Conservation (phyloP, 2,329 filamentous ascomycete species). For the Hansfordia pulvinata region DNA sequence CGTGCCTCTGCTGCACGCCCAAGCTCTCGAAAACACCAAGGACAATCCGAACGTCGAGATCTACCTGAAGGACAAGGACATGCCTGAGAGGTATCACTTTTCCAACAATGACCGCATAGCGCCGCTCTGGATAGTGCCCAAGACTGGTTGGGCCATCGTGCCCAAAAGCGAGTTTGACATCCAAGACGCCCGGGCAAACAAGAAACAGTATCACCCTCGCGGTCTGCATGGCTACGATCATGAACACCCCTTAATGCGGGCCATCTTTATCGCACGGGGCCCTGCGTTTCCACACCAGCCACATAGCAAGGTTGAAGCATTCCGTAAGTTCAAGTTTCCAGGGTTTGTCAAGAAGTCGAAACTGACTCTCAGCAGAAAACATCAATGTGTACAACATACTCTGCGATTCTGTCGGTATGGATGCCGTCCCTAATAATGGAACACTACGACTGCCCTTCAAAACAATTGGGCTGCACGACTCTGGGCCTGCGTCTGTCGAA, state of each 20-base stretch:
- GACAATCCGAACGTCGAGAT: conserved; percentile 65
- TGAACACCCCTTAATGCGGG: conserved; percentile 87
- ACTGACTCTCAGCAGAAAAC: conserved; percentile 49
- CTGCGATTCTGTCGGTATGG: conserved; percentile 71
- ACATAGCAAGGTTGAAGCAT: conserved; percentile 65
- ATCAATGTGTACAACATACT: conserved; percentile 90
- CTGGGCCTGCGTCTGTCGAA: conserved; percentile 20
- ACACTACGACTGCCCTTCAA: conserved; percentile 62
- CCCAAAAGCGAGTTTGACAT: conserved; percentile 68
- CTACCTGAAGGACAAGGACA: conserved; percentile 73
- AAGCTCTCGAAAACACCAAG: conserved; percentile 39
- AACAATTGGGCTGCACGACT: conserved; percentile 46
- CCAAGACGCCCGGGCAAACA: conserved; percentile 47
- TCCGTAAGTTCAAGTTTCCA: conserved; percentile 51
- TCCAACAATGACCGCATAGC: conserved; percentile 79
- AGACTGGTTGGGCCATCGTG: conserved; percentile 86
- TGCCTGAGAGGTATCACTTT: conserved; percentile 92
- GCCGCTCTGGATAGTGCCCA: conserved; percentile 86
- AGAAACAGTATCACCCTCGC: conserved; percentile 59
- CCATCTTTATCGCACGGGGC: conserved; percentile 84
- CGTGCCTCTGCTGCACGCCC: conserved; percentile 53
- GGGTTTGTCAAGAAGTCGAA: conserved; percentile 1
- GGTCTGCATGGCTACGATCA: conserved; percentile 94
- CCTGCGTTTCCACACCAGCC: conserved; percentile 81
- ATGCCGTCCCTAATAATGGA: conserved; percentile 71